Evolutionary conservation across 345 rosid species (phyloP), one percentile per base, ranked within the genome.

Genomic region (Clausena lansium): DNA sequence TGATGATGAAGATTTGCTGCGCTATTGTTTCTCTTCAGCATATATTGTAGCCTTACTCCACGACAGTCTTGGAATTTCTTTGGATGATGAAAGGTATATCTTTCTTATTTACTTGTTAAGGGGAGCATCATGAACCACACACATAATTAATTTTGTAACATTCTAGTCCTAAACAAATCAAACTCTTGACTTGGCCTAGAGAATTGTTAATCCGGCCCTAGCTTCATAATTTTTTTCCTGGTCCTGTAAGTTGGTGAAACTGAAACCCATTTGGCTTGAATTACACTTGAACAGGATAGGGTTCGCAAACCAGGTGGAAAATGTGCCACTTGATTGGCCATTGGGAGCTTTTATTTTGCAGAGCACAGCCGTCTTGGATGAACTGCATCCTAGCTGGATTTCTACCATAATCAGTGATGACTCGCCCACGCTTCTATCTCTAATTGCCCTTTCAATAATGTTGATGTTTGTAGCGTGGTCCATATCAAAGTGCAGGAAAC

Each of bases 241-340:
- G 50, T 45, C 36, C 10, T 15, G 13, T 28, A 5, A 19, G 9
- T 79, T 27, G 27, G 52, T 45, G n/a, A 36, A 54, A 67, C 72
- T 45, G n/a, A 36, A 54, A 67, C 72, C 28, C n/a, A 35, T 55
- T 58, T 74, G 74, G 75, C 33, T 4, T 24, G 73, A 28, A 39
- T 41, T 74, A 27, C 22, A 11, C 60, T 58, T 67, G 67, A 82
- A 77, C 91, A 92, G 97, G 89, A 85, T 92, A 36, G 73, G 38
- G 62, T 90, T 78, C 81, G 90, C 91, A n/a, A 92, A 84, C 80
- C 88, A 88, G 74, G 97, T 90, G 74, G 92, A 87, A 74, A 87
- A 86, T 70, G 84, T 86, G 76, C 97, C 97, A 13, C 94, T 96
- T 6, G 99, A 94, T 76, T 94, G 98, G 98, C 95, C 99, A 33